Conservation (phyloP, 139 green algal genomes). For the Micractinium conductrix region DNA sequence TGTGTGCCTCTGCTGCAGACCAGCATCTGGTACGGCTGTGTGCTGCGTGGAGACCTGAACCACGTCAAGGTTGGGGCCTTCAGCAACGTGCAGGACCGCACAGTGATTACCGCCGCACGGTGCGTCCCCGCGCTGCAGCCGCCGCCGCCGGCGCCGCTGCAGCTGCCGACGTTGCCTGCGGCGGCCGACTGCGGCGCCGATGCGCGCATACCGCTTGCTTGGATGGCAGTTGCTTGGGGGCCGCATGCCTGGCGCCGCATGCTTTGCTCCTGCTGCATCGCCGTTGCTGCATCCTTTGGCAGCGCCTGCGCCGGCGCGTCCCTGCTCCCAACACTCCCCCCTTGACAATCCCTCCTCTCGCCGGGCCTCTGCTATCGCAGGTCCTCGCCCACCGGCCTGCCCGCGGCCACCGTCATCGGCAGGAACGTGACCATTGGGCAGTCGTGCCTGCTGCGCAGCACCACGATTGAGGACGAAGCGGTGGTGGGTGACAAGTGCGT, state of each 20-base stretch:
- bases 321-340: not conserved
- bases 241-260: too few species aligned
- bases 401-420: conserved; percentile 80
- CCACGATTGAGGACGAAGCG: conserved; percentile 70
- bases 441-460: conserved; percentile 76
- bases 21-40: conserved; percentile 83
- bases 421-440: conserved; percentile 86
- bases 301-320: too few species aligned
- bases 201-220: too few species aligned
- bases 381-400: conserved; percentile 82
- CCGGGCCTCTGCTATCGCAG: too few species aligned
- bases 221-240: too few species aligned
- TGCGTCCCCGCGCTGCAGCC: too few species aligned
- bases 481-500: conserved; percentile 83
- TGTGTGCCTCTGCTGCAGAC: conserved; percentile 67
- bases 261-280: too few species aligned
- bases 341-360: too few species aligned
- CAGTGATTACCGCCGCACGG: conserved; percentile 89
- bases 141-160: too few species aligned
- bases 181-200: too few species aligned
- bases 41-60: conserved; percentile 91
- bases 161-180: too few species aligned
- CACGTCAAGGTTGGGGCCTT: conserved; percentile 77
- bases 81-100: conserved; percentile 79
- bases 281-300: too few species aligned